A percentile compares a stretch with the other conserved stretches of the same genome.
Evolutionary conservation across 2,329 filamentous ascomycete genomes (phyloP).

Genomic region (Drechslerella stenobrocha): DNA sequence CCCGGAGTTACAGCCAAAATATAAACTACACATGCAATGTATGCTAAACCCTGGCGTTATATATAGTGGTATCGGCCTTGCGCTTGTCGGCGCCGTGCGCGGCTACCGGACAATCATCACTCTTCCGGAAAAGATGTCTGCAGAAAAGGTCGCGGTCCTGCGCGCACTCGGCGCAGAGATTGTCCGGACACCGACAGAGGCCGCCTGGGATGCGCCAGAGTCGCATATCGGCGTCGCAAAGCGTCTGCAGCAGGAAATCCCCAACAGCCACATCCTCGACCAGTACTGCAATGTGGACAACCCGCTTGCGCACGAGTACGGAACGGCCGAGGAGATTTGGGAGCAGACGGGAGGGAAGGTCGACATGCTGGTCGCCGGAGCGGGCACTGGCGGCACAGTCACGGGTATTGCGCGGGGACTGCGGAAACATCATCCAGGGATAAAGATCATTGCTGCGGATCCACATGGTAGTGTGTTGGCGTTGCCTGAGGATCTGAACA

Average conservation of each 20-base stretch:
- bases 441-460: slow-evolving; percentile 91
- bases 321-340: slow-evolving; percentile 97
- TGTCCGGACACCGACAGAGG: slow-evolving; percentile 93
- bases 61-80: slow-evolving; percentile 78
- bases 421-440: slow-evolving; percentile 78
- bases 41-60: slow-evolving; percentile 50
- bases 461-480: slow-evolving; percentile 90
- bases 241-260: slow-evolving; percentile 89
- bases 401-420: slow-evolving; percentile 80
- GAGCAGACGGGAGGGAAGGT: slow-evolving; percentile 81
- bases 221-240: slow-evolving; percentile 94
- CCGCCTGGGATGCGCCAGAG: slow-evolving; percentile 90
- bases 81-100: slow-evolving; percentile 91
- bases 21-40: too few species aligned
- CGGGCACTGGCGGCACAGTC: slow-evolving; percentile 93
- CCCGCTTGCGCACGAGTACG: slow-evolving; percentile 87
- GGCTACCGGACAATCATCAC: slow-evolving; percentile 99
- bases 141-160: slow-evolving; percentile 94
- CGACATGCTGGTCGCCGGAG: slow-evolving; percentile 82
- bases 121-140: slow-evolving; percentile 98
- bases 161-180: slow-evolving; percentile 94
- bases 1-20: too few species aligned
- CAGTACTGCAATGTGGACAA: slow-evolving; percentile 94
- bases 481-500: slow-evolving; percentile 75
- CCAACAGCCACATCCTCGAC: slow-evolving; percentile 94